Percentiles rank a stretch among this genome's conserved stretches.
phyloP scores from a whole-genome alignment of 139 green algal species.

The Closterium sp. region DNA sequence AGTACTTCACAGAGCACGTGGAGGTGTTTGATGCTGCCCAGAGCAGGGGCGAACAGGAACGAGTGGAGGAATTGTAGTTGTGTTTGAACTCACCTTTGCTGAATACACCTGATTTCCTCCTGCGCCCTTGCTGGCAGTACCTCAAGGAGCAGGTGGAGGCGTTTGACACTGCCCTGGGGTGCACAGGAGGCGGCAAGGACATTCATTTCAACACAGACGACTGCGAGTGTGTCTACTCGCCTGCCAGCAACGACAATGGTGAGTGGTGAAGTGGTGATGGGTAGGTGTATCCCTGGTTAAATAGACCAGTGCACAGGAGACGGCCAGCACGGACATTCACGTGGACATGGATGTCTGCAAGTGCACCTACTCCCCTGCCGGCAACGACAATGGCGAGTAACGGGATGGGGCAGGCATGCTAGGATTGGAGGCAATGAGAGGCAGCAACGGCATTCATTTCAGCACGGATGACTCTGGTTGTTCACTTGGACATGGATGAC shows the following conservation, averaged over 20 bases:
- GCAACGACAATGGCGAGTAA: conserved; percentile 18
- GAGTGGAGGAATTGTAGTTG: conserved; percentile 3
- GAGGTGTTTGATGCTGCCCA: conserved; percentile 15
- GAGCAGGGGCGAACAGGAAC: not conserved
- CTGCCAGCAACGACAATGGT: conserved; percentile 22
- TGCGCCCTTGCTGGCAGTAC: conserved; percentile 40
- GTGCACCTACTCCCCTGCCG: conserved; percentile 3
- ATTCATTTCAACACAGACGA: conserved; percentile 33
- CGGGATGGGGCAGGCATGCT: too few species aligned
- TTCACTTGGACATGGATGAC: conserved; percentile 11
- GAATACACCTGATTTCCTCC: too few species aligned
- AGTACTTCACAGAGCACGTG: conserved; percentile 32
- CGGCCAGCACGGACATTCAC: conserved; percentile 7
- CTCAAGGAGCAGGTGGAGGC: conserved; percentile 27
- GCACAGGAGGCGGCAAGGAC: not conserved
- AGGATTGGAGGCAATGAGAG: not conserved
- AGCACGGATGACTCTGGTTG: not conserved
- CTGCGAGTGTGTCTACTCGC: not conserved
- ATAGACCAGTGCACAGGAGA: too few species aligned
- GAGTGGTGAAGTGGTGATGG: not conserved
- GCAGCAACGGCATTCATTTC: conserved; percentile 6
- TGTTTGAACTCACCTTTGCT: too few species aligned
- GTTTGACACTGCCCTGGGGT: conserved; percentile 12
- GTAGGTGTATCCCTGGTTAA: too few species aligned
- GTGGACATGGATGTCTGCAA: conserved; percentile 23